Evolutionary conservation across 1,284 basidiomycete genomes (phyloP), one percentile per base, ranked within the genome.

Genomic region (Chiua sp.): DNA sequence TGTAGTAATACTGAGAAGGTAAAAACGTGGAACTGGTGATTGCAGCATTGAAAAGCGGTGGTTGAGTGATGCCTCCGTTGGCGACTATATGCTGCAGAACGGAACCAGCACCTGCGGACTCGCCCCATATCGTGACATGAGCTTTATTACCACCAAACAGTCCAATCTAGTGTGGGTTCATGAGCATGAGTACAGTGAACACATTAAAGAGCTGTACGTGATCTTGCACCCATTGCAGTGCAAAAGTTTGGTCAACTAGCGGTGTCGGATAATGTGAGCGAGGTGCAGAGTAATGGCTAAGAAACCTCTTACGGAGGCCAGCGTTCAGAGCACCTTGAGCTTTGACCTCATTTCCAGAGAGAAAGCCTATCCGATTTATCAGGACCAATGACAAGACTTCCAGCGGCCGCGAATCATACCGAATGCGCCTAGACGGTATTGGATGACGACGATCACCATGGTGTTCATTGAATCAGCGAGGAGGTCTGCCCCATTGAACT

Each of bases 371-470:
- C 4, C 1, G 7, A 57, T 23, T 3, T 18, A 35, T 59, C 30
- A 56, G 33, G 35, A 11, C 0, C 10, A 33, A 7, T 16, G 28
- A 28, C 46, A 1, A 35, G 22, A 44, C 12, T 26, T 16, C 23
- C n/a, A 7, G 16, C 3, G 42, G n/a, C 26, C 2, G 15, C 12
- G 42, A n/a, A 7, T 8, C 64, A 35, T 59, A 76, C 81, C 80
- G 51, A 78, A 81, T n/a, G 75, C 62, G 4, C 80, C 80, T 0
- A 82, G 66, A 28, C 79, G 73, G 57, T 81, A 80, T 63, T 81
- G 78, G 18, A 79, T 72, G 15, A 73, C 57, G 6, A 82, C 77
- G 2, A 71, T 73, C 1, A 82, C 56, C 11, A 77, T 66, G 6
- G 69, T 69, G 20, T 74, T 62, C 48, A 62, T 13, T 7, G 72